Base-by-base conservation (phyloP, 139 green algal genomes). In the Tetraselmis striata region DNA sequence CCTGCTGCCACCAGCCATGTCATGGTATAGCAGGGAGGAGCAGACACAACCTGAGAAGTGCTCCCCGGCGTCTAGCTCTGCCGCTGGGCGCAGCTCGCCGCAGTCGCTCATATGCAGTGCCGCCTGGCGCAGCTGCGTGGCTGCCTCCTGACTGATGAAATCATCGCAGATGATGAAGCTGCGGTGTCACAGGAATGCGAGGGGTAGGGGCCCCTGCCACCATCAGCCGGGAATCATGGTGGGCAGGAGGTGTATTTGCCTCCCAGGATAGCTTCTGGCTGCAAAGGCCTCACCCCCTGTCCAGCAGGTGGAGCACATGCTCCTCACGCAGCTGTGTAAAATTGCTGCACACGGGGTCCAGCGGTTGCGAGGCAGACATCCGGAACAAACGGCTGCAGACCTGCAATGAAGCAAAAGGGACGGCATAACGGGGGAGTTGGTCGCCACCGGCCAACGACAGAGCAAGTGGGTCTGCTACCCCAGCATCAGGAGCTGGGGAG, bases 371-470 rank as follows among this genome's bases (percentile, higher is more conserved):
- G 18, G 45, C 24, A 75, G 23, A n/a, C 59, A 75, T 31, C 85
- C 27, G 11, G 28, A 83, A 89, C 24, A 89, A 80, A 28, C 88
- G 83, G 23, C 79, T 86, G 79, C 86, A 88, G 28, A 88, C 84
- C 86, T 89, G 75, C 75, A 2, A 29, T 2, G n/a, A 2, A n/a
- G n/a, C n/a, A n/a, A n/a, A n/a, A n/a, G n/a, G n/a, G n/a, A n/a
- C n/a, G n/a, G n/a, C n/a, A n/a, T n/a, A n/a, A n/a, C n/a, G n/a
- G n/a, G n/a, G n/a, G n/a, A n/a, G n/a, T n/a, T n/a, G n/a, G n/a
- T n/a, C n/a, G n/a, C n/a, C n/a, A n/a, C n/a, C n/a, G n/a, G n/a
- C n/a, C n/a, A n/a, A n/a, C n/a, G n/a, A n/a, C n/a, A n/a, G n/a
- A n/a, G n/a, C n/a, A n/a, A n/a, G n/a, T n/a, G n/a, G n/a, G n/a